Evolutionary conservation across 257 asterid species (phyloP).

Genomic region (Nicotiana tomentosiformis): DNA sequence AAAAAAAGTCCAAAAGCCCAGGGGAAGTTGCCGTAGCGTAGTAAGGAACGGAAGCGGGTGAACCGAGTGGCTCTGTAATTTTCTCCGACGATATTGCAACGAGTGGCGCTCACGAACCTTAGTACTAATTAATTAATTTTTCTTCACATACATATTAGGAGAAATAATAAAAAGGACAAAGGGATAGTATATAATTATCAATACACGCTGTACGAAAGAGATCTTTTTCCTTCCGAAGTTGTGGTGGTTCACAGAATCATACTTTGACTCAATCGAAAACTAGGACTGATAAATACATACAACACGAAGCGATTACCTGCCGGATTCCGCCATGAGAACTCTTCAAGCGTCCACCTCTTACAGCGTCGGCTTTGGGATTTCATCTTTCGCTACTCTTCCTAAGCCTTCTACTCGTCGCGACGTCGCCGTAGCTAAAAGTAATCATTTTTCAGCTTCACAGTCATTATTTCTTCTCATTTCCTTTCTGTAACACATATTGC

Average conservation of each 20-base stretch:
- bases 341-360: conserved; percentile 85
- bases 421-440: conserved; percentile 52
- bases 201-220: not conserved
- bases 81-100: conserved; percentile 32
- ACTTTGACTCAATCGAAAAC: not conserved
- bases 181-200: not conserved
- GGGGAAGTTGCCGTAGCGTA: not conserved
- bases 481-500: not conserved
- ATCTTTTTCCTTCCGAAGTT: not conserved
- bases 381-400: conserved; percentile 36
- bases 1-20: not conserved
- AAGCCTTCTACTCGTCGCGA: conserved; percentile 37
- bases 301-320: not conserved
- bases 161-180: not conserved
- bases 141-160: not conserved
- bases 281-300: not conserved
- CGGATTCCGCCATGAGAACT: conserved; percentile 51
- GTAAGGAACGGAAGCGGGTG: not conserved
- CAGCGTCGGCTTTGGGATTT: conserved; percentile 52
- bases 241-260: not conserved
- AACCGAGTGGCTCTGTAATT: conserved; percentile 25
- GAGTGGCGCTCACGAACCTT: conserved; percentile 41
- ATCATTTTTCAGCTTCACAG: not conserved
- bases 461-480: not conserved
- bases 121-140: not conserved